Evolutionary conservation across 2,329 filamentous ascomycete genomes (phyloP).

Genomic region (Rhinocladiella mackenziei): DNA sequence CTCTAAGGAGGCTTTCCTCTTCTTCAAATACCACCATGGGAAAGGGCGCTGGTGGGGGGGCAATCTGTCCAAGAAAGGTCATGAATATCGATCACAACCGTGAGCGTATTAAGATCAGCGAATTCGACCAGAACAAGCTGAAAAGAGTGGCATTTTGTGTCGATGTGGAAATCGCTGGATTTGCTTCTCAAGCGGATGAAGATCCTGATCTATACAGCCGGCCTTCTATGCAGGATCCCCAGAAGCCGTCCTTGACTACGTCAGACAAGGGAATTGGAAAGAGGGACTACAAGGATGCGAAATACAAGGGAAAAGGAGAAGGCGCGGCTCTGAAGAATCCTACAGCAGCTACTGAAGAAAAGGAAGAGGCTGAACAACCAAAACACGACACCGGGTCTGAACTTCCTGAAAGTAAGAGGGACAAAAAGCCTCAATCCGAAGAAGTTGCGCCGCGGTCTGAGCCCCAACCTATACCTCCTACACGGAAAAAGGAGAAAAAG

Average conservation of each 20-base stretch:
- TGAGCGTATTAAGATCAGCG: constrained; percentile 72
- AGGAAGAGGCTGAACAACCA: constrained; percentile 47
- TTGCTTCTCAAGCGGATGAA: constrained; percentile 69
- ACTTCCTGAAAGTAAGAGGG: constrained; percentile 32
- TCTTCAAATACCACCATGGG: constrained; percentile 51
- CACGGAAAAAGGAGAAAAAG: constrained; percentile 90
- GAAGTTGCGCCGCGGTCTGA: constrained; percentile 18
- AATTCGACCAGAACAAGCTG: constrained; percentile 75
- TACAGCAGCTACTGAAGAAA: constrained; percentile 52
- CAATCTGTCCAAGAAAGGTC: constrained; percentile 71
- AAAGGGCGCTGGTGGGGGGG: constrained; percentile 55
- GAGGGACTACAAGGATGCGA: constrained; percentile 47
- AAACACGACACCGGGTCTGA: constrained; percentile 23
- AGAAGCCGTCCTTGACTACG: constrained; percentile 30
- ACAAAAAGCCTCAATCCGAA: constrained; percentile 20
- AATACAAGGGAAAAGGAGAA: constrained; percentile 66
- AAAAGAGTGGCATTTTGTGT: constrained; percentile 91
- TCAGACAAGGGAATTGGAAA: constrained; percentile 32
- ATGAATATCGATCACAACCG: constrained; percentile 80
- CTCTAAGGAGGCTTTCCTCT: constrained; percentile 77
- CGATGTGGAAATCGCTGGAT: constrained; percentile 91
- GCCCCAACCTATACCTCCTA: constrained; percentile 45
- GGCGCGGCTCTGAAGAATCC: constrained; percentile 69
- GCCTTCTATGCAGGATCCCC: constrained; percentile 19
- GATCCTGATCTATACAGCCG: constrained; percentile 44